Evolutionary conservation across 441 rosid species (phyloP).

Genomic region (Populus hybrid): DNA sequence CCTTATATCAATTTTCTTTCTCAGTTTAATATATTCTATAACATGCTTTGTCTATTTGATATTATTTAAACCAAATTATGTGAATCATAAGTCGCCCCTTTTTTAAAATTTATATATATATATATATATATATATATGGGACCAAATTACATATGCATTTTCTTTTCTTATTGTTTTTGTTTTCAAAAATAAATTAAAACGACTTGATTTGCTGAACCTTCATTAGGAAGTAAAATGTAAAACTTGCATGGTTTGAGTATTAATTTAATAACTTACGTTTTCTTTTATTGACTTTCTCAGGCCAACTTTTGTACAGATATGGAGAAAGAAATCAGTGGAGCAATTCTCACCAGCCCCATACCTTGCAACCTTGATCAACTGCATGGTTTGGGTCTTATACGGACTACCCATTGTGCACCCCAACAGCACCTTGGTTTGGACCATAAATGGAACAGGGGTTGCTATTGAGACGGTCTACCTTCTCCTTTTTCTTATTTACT

Average conservation of each 20-base stretch:
- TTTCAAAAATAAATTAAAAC: background rate
- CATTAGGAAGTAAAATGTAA: background rate
- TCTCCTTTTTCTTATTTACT: slow-evolving; percentile 39
- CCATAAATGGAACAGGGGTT: slow-evolving; percentile 70
- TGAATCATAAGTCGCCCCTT: too few relatives aligned
- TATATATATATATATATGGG: background rate
- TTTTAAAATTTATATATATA: too few relatives aligned
- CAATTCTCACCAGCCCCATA: slow-evolving; percentile 76
- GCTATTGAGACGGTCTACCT: slow-evolving; percentile 55
- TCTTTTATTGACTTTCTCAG: slow-evolving; percentile 31
- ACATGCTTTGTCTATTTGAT: too few relatives aligned
- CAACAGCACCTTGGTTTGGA: slow-evolving; percentile 57
- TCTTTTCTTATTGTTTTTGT: background rate
- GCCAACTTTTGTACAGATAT: slow-evolving; percentile 72
- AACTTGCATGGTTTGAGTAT: background rate
- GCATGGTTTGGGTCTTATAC: slow-evolving; percentile 77
- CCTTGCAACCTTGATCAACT: slow-evolving; percentile 71
- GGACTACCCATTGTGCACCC: slow-evolving; percentile 84
- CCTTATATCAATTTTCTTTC: too few relatives aligned
- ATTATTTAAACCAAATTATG: too few relatives aligned
- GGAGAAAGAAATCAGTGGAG: slow-evolving; percentile 74
- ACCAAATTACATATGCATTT: background rate
- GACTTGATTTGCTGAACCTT: background rate
- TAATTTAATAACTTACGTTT: too few relatives aligned
- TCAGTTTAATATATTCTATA: too few relatives aligned